A percentile compares a stretch with the other conserved stretches of the same genome.
phyloP scores from a whole-genome alignment of 352 stramenopile species.

The Phytophthora boehmeriae region DNA sequence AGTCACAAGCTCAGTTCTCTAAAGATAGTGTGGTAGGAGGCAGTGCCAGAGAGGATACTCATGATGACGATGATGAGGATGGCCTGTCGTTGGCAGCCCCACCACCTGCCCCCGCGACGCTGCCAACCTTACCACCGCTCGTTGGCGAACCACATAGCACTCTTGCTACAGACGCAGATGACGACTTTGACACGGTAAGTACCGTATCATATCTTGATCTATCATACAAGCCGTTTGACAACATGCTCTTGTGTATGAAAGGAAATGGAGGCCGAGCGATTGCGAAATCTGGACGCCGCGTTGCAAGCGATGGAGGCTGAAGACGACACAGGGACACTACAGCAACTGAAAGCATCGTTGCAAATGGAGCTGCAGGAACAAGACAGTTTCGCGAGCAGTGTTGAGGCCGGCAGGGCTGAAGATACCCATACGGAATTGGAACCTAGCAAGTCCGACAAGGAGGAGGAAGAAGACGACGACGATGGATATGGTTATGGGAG shows the following conservation, averaged over 20 bases:
- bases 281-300: conserved; percentile 73
- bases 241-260: conserved; percentile 6
- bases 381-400: conserved; percentile 38
- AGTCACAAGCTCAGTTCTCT: background rate
- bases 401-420: conserved; percentile 12
- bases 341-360: conserved; percentile 77
- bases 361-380: conserved; percentile 62
- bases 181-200: conserved; percentile 65
- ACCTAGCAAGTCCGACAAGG: conserved; percentile 7
- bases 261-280: conserved; percentile 58
- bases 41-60: conserved; percentile 7
- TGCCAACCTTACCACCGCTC: conserved; percentile 32
- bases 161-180: conserved; percentile 34
- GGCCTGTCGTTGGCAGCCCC: conserved; percentile 24
- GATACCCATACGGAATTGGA: conserved; percentile 7
- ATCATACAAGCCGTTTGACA: background rate
- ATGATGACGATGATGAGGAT: conserved; percentile 17
- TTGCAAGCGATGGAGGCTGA: conserved; percentile 87
- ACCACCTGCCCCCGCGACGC: conserved; percentile 26
- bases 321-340: conserved; percentile 77
- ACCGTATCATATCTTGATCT: background rate
- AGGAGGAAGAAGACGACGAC: conserved; percentile 44
- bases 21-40: conserved; percentile 32
- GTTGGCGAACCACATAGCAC: conserved; percentile 4
- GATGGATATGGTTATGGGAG: conserved; percentile 77